phyloP scores from a whole-genome alignment of 208 protist genomes.

The Crithidia expoeki region DNA sequence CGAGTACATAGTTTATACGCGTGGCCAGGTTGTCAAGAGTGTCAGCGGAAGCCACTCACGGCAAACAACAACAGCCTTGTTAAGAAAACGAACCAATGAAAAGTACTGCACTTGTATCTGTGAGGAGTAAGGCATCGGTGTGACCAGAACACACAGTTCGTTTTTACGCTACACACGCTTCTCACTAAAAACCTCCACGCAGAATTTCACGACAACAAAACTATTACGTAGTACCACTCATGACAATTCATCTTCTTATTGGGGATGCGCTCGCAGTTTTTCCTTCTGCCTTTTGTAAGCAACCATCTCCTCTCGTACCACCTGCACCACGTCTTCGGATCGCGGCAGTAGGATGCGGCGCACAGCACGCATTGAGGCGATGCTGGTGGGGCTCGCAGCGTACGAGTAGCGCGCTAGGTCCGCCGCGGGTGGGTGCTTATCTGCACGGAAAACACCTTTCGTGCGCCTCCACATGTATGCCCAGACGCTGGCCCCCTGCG shows the following conservation, averaged over 20 bases:
- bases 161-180: too few species aligned
- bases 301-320: constrained; percentile 88
- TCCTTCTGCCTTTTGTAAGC: constrained; percentile 72
- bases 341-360: constrained; percentile 78
- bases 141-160: too few species aligned
- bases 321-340: constrained; percentile 84
- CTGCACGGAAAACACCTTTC: constrained; percentile 48
- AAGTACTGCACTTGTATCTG: too few species aligned
- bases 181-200: too few species aligned
- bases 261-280: constrained; percentile 14
- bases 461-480: constrained; percentile 42
- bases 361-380: constrained; percentile 62
- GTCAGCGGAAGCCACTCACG: too few species aligned
- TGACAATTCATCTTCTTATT: neutral
- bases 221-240: too few species aligned
- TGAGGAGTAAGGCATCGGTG: too few species aligned
- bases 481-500: neutral
- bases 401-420: constrained; percentile 74
- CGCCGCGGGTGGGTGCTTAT: constrained; percentile 30
- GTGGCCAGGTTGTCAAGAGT: too few species aligned
- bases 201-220: too few species aligned
- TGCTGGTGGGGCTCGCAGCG: constrained; percentile 74
- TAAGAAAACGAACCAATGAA: too few species aligned
- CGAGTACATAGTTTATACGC: too few species aligned
- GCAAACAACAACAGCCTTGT: too few species aligned